These are phyloP conservation scores for Alternaria hordeiaustralica DNA, from an alignment of 2,329 filamentous ascomycete genomes.

Conservation along the genomic window DNA sequence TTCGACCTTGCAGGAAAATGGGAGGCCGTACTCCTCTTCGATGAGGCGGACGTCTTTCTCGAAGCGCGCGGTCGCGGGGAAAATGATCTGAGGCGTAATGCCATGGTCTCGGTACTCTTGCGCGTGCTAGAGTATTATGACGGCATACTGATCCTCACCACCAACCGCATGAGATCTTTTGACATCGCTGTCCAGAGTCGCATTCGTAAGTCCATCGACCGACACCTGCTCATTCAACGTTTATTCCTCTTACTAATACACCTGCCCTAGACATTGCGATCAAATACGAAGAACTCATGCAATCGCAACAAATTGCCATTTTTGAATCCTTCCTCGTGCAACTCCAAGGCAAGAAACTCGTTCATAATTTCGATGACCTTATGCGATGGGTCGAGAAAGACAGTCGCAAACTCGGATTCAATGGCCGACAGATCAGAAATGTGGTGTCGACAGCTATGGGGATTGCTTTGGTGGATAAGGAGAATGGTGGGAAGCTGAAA, in stretches of 20 bases:
- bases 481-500: not conserved
- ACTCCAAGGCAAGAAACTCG: not conserved
- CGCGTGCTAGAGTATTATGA: conserved; percentile 14
- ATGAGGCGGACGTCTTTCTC: conserved; percentile 58
- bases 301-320: not conserved
- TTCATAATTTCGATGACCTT: not conserved
- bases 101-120: conserved; percentile 23
- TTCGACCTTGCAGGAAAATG: not conserved
- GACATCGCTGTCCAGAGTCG: not conserved
- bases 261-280: not conserved
- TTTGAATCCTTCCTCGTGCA: not conserved
- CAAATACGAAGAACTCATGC: not conserved
- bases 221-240: not conserved
- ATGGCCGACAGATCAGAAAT: not conserved
- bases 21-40: not conserved
- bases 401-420: not conserved
- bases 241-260: not conserved
- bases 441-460: not conserved
- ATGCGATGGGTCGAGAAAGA: not conserved
- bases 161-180: conserved; percentile 44
- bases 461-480: not conserved
- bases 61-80: conserved; percentile 48
- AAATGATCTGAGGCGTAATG: conserved; percentile 37
- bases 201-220: not conserved
- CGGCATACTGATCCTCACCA: conserved; percentile 54